Base-by-base conservation (phyloP, 2,329 filamentous ascomycete genomes). In the Spiromastix sp. region DNA sequence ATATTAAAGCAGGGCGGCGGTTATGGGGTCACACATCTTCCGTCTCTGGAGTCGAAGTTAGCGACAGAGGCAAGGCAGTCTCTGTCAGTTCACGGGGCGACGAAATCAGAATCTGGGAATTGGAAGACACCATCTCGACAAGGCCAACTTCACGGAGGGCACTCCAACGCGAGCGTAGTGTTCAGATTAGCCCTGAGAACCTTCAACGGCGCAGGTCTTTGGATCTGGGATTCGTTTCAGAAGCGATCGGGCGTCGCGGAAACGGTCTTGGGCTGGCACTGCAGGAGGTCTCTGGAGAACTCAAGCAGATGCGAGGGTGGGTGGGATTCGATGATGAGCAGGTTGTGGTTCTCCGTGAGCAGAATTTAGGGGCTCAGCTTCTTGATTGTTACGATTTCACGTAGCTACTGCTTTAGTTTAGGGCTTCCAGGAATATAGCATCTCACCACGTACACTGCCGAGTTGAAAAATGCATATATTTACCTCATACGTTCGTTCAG, bases 11-110 rank as follows among this genome's bases (percentile, higher is more conserved):
- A 0, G 84, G 82, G 1, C 79, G 78, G 43, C 72, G 85, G 18
- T 72, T 95, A 4, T 94, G 85, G 83, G 87, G 87, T 5, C 87
- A 94, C 52, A 94, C 87, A 0, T 93, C 86, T 2, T 84, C 83
- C 3, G 85, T 95, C 21, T 85, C 83, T 32, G 80, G 84, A 20
- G 85, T 84, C 5, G 80, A 93, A 49, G 84, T 94, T 36, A 87
- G 83, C 12, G 75, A 81, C 29, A 75, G 82, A 24, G 86, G 86
- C 12, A 93, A 87, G 57, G 87, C 86, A 0, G 83, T 95, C 3
- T 93, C 85, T n/a, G 80, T 94, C 33, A 91, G 83, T 58, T 71
- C 71, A 13, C 69, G 76, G n/a, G 86, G 85, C 18, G 78, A 81
- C 38, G 81, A 85, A 54, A 75, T 85, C 42, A 75, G 86, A 5